Conservation (phyloP, 352 stramenopile genomes). For the Plasmopara halstedii region DNA sequence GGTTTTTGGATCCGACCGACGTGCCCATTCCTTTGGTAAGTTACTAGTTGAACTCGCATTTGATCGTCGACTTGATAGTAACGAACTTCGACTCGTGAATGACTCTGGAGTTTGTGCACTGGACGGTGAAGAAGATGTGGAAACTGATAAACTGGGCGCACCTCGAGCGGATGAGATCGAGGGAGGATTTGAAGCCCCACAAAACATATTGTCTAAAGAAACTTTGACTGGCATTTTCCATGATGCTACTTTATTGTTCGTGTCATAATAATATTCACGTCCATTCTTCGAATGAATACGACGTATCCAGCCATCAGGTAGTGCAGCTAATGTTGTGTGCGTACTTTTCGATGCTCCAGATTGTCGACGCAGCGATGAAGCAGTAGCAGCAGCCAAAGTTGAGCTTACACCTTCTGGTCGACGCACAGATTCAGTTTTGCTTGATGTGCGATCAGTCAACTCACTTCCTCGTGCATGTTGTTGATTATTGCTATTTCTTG, state of each 20-base stretch:
- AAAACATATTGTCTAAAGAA: constrained; percentile 61
- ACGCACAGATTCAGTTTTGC: constrained; percentile 27
- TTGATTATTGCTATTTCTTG: constrained; percentile 25
- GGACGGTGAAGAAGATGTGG: constrained; percentile 19
- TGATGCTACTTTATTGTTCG: constrained; percentile 55
- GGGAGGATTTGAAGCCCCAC: constrained; percentile 13
- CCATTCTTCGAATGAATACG: constrained; percentile 66
- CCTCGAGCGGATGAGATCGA: constrained; percentile 12
- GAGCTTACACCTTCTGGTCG: constrained; percentile 21
- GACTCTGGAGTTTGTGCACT: constrained; percentile 33
- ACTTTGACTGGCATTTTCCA: constrained; percentile 58
- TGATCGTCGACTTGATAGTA: constrained; percentile 25
- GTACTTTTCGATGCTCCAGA: neutral
- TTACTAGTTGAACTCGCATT: constrained; percentile 18
- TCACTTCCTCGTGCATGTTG: constrained; percentile 13
- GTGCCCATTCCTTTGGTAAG: constrained; percentile 73
- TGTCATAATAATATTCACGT: constrained; percentile 72
- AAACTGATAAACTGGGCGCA: constrained; percentile 6
- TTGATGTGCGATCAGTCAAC: too few relatives aligned
- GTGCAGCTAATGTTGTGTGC: neutral
- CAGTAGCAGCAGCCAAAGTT: constrained; percentile 13
- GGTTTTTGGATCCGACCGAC: constrained; percentile 70
- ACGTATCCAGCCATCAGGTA: constrained; percentile 58
- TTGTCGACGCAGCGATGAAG: constrained; percentile 17
- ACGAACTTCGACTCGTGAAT: too few relatives aligned